Evolutionary conservation across 169 alveolate species (phyloP).

Genomic region (Eimeria acervulina): DNA sequence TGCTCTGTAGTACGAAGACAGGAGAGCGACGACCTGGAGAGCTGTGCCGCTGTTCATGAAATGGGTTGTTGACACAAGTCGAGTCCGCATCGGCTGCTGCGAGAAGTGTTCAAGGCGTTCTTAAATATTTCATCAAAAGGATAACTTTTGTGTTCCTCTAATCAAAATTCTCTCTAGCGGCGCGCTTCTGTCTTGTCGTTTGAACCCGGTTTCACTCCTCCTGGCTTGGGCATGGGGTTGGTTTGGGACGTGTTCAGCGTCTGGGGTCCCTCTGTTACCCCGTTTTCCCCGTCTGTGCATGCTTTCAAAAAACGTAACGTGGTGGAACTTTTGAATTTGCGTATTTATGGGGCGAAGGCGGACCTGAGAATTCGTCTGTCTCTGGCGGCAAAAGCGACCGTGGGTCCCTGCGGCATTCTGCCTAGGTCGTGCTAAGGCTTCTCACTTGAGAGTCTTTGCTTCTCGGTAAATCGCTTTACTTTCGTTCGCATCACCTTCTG

Average conservation of each 20-base stretch:
- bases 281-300: background rate
- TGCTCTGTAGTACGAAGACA: background rate
- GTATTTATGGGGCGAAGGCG: background rate
- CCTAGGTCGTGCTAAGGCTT: background rate
- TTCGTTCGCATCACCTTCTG: background rate
- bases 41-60: conserved; percentile 32
- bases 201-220: conserved; percentile 26
- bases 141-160: background rate
- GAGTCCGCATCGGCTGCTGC: background rate
- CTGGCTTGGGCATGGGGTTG: conserved; percentile 56
- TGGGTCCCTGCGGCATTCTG: background rate
- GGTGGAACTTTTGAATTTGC: background rate
- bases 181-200: background rate
- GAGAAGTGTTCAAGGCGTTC: background rate
- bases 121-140: background rate
- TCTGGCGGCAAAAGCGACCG: conserved; percentile 6
- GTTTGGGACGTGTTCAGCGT: conserved; percentile 6
- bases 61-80: background rate
- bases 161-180: background rate
- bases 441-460: background rate
- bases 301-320: background rate
- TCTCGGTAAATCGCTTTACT: background rate
- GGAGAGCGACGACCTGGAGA: conserved; percentile 25
- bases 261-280: background rate
- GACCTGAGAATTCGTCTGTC: conserved; percentile 27